Conservation (phyloP, 139 green algal genomes). For the Eudorina sp. region DNA sequence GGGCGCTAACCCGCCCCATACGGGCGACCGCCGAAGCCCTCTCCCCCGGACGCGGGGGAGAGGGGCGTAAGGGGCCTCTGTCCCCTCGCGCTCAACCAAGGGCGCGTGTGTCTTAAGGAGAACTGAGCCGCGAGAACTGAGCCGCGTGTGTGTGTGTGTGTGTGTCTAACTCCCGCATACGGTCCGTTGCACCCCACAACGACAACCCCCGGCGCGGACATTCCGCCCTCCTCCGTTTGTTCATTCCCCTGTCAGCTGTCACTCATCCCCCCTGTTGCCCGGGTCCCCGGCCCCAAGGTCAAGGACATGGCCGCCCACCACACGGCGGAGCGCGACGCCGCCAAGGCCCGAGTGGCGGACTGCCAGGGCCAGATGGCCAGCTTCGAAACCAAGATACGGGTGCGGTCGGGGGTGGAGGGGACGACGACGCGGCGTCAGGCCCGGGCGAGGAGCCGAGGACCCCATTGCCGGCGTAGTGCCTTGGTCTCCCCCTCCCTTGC, state of each 20-base stretch:
- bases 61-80: too few species aligned
- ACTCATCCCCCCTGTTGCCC: not conserved
- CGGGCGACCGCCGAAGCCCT: too few species aligned
- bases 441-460: not conserved
- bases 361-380: slow-evolving; percentile 6
- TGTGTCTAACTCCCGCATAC: too few species aligned
- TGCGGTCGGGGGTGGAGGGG: not conserved
- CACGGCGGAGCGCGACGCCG: slow-evolving; percentile 6
- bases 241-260: not conserved
- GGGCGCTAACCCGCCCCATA: too few species aligned
- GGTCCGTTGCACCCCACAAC: too few species aligned
- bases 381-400: slow-evolving; percentile 39
- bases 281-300: not conserved
- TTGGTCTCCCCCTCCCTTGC: too few species aligned
- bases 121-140: too few species aligned
- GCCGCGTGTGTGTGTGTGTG: too few species aligned
- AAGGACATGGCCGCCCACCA: slow-evolving; percentile 40
- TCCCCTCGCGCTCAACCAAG: too few species aligned
- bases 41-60: too few species aligned
- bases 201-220: not conserved
- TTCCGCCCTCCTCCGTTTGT: not conserved
- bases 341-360: slow-evolving; percentile 26
- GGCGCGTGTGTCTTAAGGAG: too few species aligned
- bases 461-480: too few species aligned
- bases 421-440: not conserved